These are phyloP conservation scores for Fusarium mexicanum DNA, from an alignment of 2,329 filamentous ascomycete genomes.

Conservation along the genomic window DNA sequence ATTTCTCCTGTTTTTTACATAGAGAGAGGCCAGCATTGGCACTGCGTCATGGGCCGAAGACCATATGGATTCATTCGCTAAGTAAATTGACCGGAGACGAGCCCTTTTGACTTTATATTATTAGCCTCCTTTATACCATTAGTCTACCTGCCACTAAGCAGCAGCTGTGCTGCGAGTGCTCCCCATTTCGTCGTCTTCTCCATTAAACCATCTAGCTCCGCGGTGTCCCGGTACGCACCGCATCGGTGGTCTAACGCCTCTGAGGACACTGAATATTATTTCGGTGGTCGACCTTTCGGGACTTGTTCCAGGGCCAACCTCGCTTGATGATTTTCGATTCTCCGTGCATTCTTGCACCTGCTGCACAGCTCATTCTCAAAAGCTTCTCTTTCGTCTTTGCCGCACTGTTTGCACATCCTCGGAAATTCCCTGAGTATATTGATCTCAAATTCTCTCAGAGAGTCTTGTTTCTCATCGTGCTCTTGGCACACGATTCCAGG, in stretches of 20 bases:
- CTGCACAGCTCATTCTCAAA: background rate
- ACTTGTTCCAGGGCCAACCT: background rate
- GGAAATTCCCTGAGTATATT: too few species aligned
- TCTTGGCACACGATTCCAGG: background rate
- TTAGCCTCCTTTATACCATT: accelerated
- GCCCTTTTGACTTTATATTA: accelerated
- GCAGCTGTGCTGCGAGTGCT: background rate
- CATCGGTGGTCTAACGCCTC: background rate
- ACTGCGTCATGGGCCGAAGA: accelerated
- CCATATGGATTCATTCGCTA: accelerated
- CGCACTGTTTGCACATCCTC: background rate
- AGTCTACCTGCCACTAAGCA: background rate
- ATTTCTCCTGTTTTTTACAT: background rate
- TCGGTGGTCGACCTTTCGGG: accelerated
- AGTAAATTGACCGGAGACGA: accelerated
- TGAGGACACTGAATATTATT: background rate
- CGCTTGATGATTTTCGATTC: background rate
- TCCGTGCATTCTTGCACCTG: too few species aligned
- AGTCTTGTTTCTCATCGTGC: too few species aligned
- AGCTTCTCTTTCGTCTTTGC: accelerated
- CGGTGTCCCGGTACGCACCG: accelerated
- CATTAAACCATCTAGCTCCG: background rate
- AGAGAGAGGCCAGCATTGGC: background rate
- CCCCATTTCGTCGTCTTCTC: background rate
- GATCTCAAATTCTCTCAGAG: background rate